These are phyloP conservation scores for Pelargonium australe DNA, from an alignment of 441 rosid genomes.

Conservation along the genomic window DNA sequence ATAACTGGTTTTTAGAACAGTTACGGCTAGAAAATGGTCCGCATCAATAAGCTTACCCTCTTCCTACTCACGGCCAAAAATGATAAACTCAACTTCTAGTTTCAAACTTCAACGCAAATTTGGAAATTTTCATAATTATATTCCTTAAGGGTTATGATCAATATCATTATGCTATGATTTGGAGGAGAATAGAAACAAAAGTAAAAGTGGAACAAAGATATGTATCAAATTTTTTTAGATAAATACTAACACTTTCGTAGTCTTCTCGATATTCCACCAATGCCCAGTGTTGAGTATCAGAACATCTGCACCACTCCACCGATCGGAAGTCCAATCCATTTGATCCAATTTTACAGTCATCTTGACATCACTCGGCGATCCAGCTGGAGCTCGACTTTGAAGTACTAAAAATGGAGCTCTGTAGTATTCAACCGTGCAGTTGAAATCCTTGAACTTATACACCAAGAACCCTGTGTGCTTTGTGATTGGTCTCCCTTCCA, in stretches of 20 bases:
- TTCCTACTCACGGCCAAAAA: too few species aligned
- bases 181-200: constrained; percentile 1
- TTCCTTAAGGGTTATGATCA: not conserved
- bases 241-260: constrained; percentile 43
- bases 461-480: constrained; percentile 76
- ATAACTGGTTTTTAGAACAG: too few species aligned
- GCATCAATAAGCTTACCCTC: too few species aligned
- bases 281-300: constrained; percentile 70
- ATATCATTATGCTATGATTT: not conserved
- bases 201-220: not conserved
- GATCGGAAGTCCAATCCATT: constrained; percentile 48
- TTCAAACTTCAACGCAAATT: not conserved
- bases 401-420: constrained; percentile 71
- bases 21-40: too few species aligned
- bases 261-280: constrained; percentile 81
- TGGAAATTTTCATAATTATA: not conserved
- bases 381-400: constrained; percentile 57
- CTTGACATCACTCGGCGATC: constrained; percentile 45
- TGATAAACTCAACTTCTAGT: not conserved
- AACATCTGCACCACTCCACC: constrained; percentile 65
- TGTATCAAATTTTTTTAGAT: too few species aligned
- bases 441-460: constrained; percentile 66
- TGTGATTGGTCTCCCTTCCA: constrained; percentile 70
- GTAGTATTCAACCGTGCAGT: constrained; percentile 86
- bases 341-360: constrained; percentile 53